These are phyloP conservation scores for Crithidia bombi DNA, from an alignment of 208 protist species.

Conservation along the genomic window DNA sequence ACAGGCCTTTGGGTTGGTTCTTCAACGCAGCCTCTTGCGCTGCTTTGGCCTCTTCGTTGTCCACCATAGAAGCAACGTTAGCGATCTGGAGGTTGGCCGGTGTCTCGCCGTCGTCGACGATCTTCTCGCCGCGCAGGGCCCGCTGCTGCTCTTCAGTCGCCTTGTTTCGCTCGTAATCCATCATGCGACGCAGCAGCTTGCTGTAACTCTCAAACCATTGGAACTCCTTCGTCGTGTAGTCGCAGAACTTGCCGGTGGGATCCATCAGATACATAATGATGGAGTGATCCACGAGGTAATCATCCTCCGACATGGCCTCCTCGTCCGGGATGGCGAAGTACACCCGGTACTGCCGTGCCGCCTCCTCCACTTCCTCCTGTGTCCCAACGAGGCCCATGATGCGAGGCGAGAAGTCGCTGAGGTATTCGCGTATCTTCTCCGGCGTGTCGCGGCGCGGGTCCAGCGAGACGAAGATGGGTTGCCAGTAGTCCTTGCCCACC, in stretches of 20 bases:
- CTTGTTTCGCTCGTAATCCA: conserved; percentile 72
- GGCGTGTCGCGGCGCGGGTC: conserved; percentile 93
- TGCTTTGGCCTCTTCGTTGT: conserved; percentile 36
- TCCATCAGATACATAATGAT: conserved; percentile 95
- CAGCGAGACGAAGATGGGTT: conserved; percentile 94
- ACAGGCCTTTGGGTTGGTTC: conserved; percentile 27
- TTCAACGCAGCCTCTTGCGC: conserved; percentile 35
- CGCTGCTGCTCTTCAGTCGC: conserved; percentile 36
- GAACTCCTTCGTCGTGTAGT: conserved; percentile 92
- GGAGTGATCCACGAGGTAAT: conserved; percentile 97
- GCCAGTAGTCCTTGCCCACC: conserved; percentile 79
- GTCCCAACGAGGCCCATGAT: conserved; percentile 94
- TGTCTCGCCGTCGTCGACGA: conserved; percentile 29
- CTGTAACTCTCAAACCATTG: conserved; percentile 86
- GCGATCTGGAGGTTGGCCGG: conserved; percentile 63
- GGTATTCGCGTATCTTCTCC: conserved; percentile 81
- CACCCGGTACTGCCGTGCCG: conserved; percentile 90
- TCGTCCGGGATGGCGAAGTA: conserved; percentile 89
- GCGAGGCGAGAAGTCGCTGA: conserved; percentile 89
- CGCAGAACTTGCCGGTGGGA: conserved; percentile 85
- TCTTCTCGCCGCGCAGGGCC: conserved; percentile 23
- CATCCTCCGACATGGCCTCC: conserved; percentile 79
- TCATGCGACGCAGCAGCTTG: conserved; percentile 82
- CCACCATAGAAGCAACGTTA: conserved; percentile 59
- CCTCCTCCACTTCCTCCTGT: conserved; percentile 73